Evolutionary conservation across 176 grass and related monocot species (phyloP).

Genomic region (Miscanthus lutarioriparius): DNA sequence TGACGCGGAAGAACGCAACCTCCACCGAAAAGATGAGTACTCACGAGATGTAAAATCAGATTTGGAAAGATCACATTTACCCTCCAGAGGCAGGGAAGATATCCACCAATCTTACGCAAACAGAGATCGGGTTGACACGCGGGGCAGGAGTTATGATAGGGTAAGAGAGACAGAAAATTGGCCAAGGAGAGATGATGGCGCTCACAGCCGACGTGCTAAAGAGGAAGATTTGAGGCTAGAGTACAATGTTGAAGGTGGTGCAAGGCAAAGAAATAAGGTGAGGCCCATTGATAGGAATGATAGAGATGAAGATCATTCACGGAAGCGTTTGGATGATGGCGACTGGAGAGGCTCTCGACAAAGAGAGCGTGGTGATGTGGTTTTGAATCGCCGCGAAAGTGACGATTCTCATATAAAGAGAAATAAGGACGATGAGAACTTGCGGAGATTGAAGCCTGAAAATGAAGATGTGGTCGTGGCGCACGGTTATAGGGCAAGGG

Average conservation of each 20-base stretch:
- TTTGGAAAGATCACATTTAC: conserved; percentile 41
- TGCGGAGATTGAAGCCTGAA: conserved; percentile 71
- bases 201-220: conserved; percentile 71
- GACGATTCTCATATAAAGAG: conserved; percentile 79
- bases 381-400: conserved; percentile 56
- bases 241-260: conserved; percentile 56
- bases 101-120: conserved; percentile 41
- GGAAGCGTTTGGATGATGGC: conserved; percentile 70
- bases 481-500: conserved; percentile 63
- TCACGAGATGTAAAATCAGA: conserved; percentile 44
- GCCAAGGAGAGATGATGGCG: conserved; percentile 70
- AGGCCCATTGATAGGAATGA: conserved; percentile 66
- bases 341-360: conserved; percentile 77
- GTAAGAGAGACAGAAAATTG: conserved; percentile 55
- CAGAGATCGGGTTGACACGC: conserved; percentile 53
- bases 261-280: conserved; percentile 64
- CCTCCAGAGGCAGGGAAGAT: conserved; percentile 67
- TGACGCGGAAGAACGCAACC: conserved; percentile 55
- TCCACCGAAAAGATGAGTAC: conserved; percentile 44
- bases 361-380: conserved; percentile 58
- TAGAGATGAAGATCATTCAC: conserved; percentile 65
- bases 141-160: conserved; percentile 83
- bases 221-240: conserved; percentile 75
- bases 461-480: conserved; percentile 46
- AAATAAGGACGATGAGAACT: conserved; percentile 76